These are phyloP conservation scores for Boletus pseudopeckii DNA, from an alignment of 768 basidiomycete genomes.

Conservation along the genomic window DNA sequence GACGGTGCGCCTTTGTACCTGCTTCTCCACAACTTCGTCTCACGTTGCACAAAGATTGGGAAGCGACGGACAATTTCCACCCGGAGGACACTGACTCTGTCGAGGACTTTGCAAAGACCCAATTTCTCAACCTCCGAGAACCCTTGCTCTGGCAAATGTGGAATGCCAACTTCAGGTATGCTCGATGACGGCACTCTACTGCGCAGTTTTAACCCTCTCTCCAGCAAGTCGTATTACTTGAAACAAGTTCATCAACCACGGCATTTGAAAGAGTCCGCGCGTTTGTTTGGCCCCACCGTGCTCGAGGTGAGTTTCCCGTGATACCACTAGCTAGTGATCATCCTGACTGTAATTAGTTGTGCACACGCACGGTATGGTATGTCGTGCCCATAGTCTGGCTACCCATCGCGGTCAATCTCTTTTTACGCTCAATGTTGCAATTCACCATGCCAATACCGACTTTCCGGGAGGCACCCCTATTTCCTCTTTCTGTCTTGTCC, in stretches of 20 bases:
- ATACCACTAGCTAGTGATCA: not conserved
- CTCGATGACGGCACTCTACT: not conserved
- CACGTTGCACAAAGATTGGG: conserved; percentile 62
- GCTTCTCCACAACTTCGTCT: conserved; percentile 4
- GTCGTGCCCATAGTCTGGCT: conserved; percentile 90
- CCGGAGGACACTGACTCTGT: conserved; percentile 84
- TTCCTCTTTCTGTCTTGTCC: conserved; percentile 49
- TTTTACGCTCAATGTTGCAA: conserved; percentile 77
- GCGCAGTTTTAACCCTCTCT: conserved; percentile 3
- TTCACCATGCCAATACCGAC: conserved; percentile 69
- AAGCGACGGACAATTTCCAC: conserved; percentile 83
- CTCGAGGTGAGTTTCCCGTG: conserved; percentile 60
- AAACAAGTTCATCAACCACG: conserved; percentile 97
- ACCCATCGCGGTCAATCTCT: conserved; percentile 79
- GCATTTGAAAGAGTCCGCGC: conserved; percentile 77
- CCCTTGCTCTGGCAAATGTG: conserved; percentile 86
- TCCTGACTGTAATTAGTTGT: conserved; percentile 44
- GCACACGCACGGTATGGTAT: conserved; percentile 90
- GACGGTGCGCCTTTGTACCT: conserved; percentile 56
- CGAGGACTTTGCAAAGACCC: conserved; percentile 82
- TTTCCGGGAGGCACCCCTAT: conserved; percentile 53
- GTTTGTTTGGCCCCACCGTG: conserved; percentile 77
- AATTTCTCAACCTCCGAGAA: conserved; percentile 86
- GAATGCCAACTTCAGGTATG: conserved; percentile 78
- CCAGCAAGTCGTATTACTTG: conserved; percentile 90